These are phyloP conservation scores for Skeletonema menzelii DNA, from an alignment of 108 stramenopile species.

Conservation along the genomic window DNA sequence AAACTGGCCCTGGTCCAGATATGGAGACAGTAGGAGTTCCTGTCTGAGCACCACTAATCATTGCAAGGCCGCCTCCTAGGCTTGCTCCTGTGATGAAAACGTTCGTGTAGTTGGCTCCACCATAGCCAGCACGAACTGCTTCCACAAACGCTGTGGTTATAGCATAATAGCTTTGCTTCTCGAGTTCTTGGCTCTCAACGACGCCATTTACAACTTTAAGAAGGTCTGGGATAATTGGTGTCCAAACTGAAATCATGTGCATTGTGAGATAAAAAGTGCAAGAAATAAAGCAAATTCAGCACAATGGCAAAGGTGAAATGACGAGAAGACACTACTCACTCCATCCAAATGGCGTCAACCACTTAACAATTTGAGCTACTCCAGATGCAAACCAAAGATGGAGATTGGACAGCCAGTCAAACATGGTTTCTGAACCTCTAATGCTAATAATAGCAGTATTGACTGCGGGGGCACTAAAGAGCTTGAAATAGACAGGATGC, in stretches of 20 bases:
- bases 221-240: slow-evolving; percentile 59
- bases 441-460: slow-evolving; percentile 59
- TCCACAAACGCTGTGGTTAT: slow-evolving; percentile 38
- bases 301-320: neutral
- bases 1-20: slow-evolving; percentile 71
- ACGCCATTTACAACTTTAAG: slow-evolving; percentile 40
- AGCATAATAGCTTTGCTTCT: slow-evolving; percentile 41
- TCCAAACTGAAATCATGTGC: slow-evolving; percentile 42
- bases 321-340: slow-evolving; percentile 5
- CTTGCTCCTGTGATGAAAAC: slow-evolving; percentile 42
- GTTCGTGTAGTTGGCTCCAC: slow-evolving; percentile 15
- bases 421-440: slow-evolving; percentile 71
- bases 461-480: slow-evolving; percentile 43
- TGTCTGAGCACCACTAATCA: slow-evolving; percentile 83
- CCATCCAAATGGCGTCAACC: slow-evolving; percentile 61
- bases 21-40: slow-evolving; percentile 62
- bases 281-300: neutral
- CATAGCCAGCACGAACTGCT: slow-evolving; percentile 29
- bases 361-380: slow-evolving; percentile 64
- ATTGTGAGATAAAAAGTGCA: neutral
- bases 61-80: slow-evolving; percentile 76
- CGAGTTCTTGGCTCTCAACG: slow-evolving; percentile 31
- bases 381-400: slow-evolving; percentile 75
- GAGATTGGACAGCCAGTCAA: slow-evolving; percentile 72
- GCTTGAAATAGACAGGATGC: slow-evolving; percentile 59